These are phyloP conservation scores for Cryphonectria radicalis DNA, from an alignment of 2,329 filamentous ascomycete genomes.

Conservation along the genomic window DNA sequence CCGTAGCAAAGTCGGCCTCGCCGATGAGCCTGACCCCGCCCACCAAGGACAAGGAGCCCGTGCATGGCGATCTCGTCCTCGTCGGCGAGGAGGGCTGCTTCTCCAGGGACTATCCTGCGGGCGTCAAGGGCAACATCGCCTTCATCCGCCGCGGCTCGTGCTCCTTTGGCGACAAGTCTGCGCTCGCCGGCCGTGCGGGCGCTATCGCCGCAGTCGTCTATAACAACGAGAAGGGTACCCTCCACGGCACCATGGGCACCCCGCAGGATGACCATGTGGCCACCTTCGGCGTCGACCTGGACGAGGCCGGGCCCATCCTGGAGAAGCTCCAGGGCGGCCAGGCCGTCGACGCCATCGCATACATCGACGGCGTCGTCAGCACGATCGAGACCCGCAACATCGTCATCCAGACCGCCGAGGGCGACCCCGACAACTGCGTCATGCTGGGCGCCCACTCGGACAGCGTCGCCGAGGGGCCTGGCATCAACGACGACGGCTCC, in stretches of 20 bases:
- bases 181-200: conserved; percentile 68
- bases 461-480: conserved; percentile 65
- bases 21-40: conserved; percentile 71
- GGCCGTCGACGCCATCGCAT: conserved; percentile 58
- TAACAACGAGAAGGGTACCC: conserved; percentile 67
- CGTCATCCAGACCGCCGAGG: conserved; percentile 62
- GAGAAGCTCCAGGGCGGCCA: conserved; percentile 57
- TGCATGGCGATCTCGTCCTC: conserved; percentile 63
- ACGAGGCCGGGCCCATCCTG: conserved; percentile 61
- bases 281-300: conserved; percentile 67
- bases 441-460: conserved; percentile 70
- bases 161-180: conserved; percentile 72
- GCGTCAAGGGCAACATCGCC: conserved; percentile 66
- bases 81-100: conserved; percentile 68
- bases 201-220: conserved; percentile 75
- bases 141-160: conserved; percentile 73
- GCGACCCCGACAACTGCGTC: conserved; percentile 66
- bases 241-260: conserved; percentile 71
- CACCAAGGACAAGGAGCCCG: conserved; percentile 61
- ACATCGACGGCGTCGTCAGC: conserved; percentile 61
- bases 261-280: conserved; percentile 65
- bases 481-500: conserved; percentile 80
- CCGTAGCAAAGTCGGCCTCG: conserved; percentile 53
- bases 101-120: conserved; percentile 63
- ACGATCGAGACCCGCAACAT: conserved; percentile 62